These are phyloP conservation scores for Eucalyptus erythrocorys DNA, from an alignment of 345 rosid genomes.

Conservation along the genomic window DNA sequence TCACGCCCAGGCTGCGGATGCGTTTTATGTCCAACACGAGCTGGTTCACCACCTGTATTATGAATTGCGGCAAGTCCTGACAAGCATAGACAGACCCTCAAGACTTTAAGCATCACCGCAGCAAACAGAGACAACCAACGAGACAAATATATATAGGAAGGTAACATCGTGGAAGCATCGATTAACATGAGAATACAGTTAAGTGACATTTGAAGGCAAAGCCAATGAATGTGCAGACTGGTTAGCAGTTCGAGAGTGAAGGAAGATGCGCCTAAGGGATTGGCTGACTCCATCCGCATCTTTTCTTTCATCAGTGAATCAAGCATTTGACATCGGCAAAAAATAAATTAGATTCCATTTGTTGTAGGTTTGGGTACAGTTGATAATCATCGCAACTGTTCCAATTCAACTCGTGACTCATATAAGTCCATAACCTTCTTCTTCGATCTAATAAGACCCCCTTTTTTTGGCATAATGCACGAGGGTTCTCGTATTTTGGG, in stretches of 20 bases:
- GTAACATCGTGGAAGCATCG: background rate
- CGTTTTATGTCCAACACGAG: constrained; percentile 25
- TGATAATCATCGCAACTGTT: background rate
- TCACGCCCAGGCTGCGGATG: constrained; percentile 45
- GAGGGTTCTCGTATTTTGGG: background rate
- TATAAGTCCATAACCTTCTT: background rate
- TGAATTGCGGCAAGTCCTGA: constrained; percentile 39
- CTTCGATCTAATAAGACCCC: background rate
- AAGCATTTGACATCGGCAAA: background rate
- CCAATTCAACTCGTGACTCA: background rate
- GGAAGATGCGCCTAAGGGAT: background rate
- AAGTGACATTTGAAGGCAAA: background rate
- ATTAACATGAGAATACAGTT: background rate
- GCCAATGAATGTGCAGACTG: background rate
- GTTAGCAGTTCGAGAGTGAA: background rate
- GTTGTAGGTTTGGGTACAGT: background rate
- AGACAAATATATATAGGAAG: background rate
- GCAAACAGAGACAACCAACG: background rate
- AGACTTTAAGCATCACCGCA: background rate
- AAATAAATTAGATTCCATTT: background rate
- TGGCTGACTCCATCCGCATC: background rate
- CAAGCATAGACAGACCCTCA: background rate
- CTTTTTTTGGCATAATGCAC: background rate
- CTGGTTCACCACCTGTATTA: constrained; percentile 41
- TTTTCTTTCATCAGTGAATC: background rate